Evolutionary conservation across 2,329 filamentous ascomycete genomes (phyloP).

Genomic region (Ophiocordyceps camponoti-leonardi): DNA sequence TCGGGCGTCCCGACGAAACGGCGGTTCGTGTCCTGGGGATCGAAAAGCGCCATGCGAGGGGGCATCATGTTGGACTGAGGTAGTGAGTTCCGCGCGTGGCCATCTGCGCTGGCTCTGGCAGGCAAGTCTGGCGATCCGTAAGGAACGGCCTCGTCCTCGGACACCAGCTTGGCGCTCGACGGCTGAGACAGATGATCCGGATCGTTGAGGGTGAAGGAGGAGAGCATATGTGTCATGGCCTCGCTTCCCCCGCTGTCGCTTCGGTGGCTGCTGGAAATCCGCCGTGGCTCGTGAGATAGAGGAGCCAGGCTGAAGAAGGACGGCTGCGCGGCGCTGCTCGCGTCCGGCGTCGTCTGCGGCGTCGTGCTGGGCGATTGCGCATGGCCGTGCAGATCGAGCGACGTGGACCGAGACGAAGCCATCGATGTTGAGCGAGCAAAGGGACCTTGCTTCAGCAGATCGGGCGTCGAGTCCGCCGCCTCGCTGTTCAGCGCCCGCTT

Average conservation of each 20-base stretch:
- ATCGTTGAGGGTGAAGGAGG: constrained; percentile 59
- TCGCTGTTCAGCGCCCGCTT: constrained; percentile 74
- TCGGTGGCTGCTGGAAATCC: constrained; percentile 57
- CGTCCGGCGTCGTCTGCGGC: constrained; percentile 67
- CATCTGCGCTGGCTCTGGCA: constrained; percentile 20
- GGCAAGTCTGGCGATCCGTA: constrained; percentile 64
- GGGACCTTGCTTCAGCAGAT: constrained; percentile 80
- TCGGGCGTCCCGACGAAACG: constrained; percentile 94
- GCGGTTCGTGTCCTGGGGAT: constrained; percentile 82
- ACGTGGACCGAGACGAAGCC: constrained; percentile 80
- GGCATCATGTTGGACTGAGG: constrained; percentile 55
- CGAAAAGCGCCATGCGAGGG: constrained; percentile 87
- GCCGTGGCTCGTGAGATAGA: constrained; percentile 38
- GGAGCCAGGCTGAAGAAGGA: constrained; percentile 77
- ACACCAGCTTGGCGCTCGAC: constrained; percentile 37
- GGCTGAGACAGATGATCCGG: constrained; percentile 22
- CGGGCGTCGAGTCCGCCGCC: constrained; percentile 68
- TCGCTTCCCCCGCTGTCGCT: constrained; percentile 92
- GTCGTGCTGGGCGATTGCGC: constrained; percentile 65
- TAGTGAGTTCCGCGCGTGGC: constrained; percentile 14
- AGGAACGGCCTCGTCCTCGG: constrained; percentile 50
- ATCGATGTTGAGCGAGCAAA: constrained; percentile 77
- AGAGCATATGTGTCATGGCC: constrained; percentile 65
- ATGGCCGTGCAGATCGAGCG: constrained; percentile 68
- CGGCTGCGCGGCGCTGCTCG: constrained; percentile 53